Percentiles rank a stretch among this genome's conserved stretches.
Conservation (phyloP, 306 rosid genomes). For the Begonia loranthoides region DNA sequence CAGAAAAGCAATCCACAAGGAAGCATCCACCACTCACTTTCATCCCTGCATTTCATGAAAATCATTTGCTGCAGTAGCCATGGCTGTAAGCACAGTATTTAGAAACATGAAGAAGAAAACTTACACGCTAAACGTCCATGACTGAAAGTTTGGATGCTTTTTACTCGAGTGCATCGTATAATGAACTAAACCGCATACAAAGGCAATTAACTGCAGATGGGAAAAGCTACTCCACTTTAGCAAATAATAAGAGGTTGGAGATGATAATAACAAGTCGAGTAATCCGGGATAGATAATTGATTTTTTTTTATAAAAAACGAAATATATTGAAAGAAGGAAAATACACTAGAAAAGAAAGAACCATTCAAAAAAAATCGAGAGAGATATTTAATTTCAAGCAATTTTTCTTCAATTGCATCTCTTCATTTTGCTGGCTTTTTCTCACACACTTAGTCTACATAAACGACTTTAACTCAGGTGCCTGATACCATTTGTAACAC, state of each 20-base stretch:
- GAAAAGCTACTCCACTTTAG: background rate
- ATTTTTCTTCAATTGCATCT: too few species aligned
- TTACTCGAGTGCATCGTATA: constrained; percentile 41
- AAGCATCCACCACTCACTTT: constrained; percentile 98
- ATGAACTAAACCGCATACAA: constrained; percentile 75
- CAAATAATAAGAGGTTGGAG: background rate
- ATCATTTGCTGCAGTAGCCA: too few species aligned
- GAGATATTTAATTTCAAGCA: too few species aligned
- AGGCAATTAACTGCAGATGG: constrained; percentile 57
- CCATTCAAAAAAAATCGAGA: too few species aligned
- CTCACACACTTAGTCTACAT: too few species aligned
- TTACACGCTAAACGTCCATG: constrained; percentile 94
- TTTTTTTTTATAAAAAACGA: too few species aligned
- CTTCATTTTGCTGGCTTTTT: too few species aligned
- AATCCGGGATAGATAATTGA: too few species aligned
- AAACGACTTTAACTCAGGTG: too few species aligned
- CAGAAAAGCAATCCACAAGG: constrained; percentile 66
- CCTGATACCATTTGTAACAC: too few species aligned
- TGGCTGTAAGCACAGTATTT: background rate
- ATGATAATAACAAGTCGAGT: background rate
- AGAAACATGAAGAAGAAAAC: constrained; percentile 9
- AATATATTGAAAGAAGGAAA: too few species aligned
- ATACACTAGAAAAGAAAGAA: too few species aligned
- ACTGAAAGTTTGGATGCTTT: constrained; percentile 44
- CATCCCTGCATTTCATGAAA: constrained; percentile 56